Base-by-base conservation (phyloP, 176 grass and related monocot genomes). In the Musa beccarii region DNA sequence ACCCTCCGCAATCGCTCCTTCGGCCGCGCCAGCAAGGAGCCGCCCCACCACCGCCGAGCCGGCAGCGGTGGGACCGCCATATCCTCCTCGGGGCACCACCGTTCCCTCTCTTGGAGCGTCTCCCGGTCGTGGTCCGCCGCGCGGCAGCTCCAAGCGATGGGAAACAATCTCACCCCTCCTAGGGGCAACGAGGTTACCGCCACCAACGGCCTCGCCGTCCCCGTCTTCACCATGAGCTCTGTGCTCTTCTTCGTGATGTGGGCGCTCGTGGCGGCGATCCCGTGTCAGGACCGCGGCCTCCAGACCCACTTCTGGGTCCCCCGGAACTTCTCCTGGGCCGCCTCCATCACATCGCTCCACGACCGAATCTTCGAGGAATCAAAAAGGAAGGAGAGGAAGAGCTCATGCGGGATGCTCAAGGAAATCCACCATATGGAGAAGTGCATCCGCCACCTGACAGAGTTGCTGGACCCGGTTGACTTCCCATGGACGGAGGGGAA, bases 381-480 rank as follows among this genome's bases (percentile, higher is more conserved):
- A 72, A 99, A 94, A 85, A 89, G 69, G 79, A 99, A 90, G 86
- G 95, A 99, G 1, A 85, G 79, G 66, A 94, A 89, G 84, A 83
- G 87, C 66, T 89, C 89, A 1, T 87, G 78, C 22, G 91, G 91
- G 2, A 73, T 94, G 78, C 82, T 99, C 59, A 92, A 80, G 82
- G 95, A 99, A 88, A 99, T 99, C 62, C 81, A 87, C 68, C 86
- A 92, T 75, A 99, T 89, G 6, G 96, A 99, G 83, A 80, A 82
- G 9, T 87, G 79, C 67, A 87, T 86, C 2, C 87, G 91, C 62
- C 78, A 92, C 23, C 74, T 99, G 69, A 83, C 86, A 49, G 91
- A 99, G 53, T 65, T 88, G 84, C 85, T 88, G 0, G 95, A 99
- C 52, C 69, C 84, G 1, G 67, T 83, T 0, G 84, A 99, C 21